Evolutionary conservation across 306 rosid genomes (phyloP).

Genomic region (Gillenia trifoliata): DNA sequence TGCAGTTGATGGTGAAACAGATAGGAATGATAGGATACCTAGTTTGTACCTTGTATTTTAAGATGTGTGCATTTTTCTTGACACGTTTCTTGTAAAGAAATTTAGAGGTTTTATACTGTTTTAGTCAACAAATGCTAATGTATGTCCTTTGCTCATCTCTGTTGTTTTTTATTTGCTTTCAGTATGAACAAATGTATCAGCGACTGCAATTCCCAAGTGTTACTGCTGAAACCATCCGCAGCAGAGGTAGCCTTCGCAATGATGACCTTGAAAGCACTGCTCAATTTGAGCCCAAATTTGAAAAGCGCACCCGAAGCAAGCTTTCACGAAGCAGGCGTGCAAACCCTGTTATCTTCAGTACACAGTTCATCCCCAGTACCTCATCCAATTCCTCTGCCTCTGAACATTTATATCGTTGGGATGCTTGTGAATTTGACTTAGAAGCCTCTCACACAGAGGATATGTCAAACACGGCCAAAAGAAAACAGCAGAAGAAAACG

Average conservation of each 20-base stretch:
- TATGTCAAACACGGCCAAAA: conserved; percentile 22
- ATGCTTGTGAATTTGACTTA: conserved; percentile 33
- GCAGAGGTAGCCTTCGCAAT: not conserved
- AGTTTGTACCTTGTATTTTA: not conserved
- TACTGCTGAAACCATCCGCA: not conserved
- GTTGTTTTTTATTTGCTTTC: conserved; percentile 8
- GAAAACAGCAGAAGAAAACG: conserved; percentile 35
- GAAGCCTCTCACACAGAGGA: conserved; percentile 21
- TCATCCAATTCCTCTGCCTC: conserved; percentile 12
- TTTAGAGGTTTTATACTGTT: not conserved
- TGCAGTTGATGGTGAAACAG: not conserved
- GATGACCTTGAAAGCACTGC: conserved; percentile 51
- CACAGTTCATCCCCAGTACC: conserved; percentile 14
- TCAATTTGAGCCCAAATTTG: conserved; percentile 35
- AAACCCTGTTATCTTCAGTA: conserved; percentile 36
- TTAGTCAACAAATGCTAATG: not conserved
- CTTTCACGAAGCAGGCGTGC: conserved; percentile 63
- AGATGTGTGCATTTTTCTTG: not conserved
- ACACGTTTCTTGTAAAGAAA: not conserved
- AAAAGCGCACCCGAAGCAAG: conserved; percentile 26
- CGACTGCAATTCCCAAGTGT: conserved; percentile 10
- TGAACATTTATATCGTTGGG: conserved; percentile 9
- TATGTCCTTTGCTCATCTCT: not conserved
- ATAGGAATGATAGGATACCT: not conserved
- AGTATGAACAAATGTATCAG: conserved; percentile 20